These are phyloP conservation scores for Nakaseomyces bracarensis DNA, from an alignment of 1,139 yeast species.

Conservation along the genomic window DNA sequence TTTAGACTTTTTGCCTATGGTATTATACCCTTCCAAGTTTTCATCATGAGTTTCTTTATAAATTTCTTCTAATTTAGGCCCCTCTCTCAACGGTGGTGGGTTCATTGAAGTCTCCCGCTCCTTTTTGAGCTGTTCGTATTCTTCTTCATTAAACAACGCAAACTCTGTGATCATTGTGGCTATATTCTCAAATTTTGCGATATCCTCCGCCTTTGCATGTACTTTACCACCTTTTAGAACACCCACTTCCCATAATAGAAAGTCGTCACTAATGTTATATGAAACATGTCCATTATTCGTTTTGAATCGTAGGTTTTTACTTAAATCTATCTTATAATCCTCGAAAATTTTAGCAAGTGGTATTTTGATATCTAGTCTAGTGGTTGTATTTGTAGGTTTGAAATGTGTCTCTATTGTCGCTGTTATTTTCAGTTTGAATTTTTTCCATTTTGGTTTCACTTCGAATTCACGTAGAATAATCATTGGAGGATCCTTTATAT, in stretches of 20 bases:
- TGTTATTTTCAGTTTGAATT: slow-evolving; percentile 21
- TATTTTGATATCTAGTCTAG: slow-evolving; percentile 47
- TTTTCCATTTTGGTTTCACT: slow-evolving; percentile 25
- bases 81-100: slow-evolving; percentile 35
- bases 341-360: slow-evolving; percentile 40
- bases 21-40: slow-evolving; percentile 32
- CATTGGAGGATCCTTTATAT: slow-evolving; percentile 36
- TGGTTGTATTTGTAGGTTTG: slow-evolving; percentile 55
- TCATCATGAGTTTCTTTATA: slow-evolving; percentile 35
- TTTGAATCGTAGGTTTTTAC: slow-evolving; percentile 50
- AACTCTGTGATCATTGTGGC: slow-evolving; percentile 58
- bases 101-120: slow-evolving; percentile 37
- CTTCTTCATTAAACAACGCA: slow-evolving; percentile 45
- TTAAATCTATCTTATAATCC: slow-evolving; percentile 39
- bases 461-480: slow-evolving; percentile 25
- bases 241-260: slow-evolving; percentile 53
- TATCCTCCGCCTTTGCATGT: slow-evolving; percentile 1
- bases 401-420: slow-evolving; percentile 47
- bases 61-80: slow-evolving; percentile 33
- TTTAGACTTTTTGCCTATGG: slow-evolving; percentile 31
- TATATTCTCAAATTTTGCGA: slow-evolving; percentile 30
- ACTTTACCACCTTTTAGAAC: slow-evolving; percentile 45
- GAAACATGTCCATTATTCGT: slow-evolving; percentile 59
- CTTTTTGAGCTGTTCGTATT: slow-evolving; percentile 44
- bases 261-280: slow-evolving; percentile 57